Evolutionary conservation across 2,329 filamentous ascomycete species (phyloP), one percentile per base, ranked within the genome.

Genomic region (Juglanconis juglandina): DNA sequence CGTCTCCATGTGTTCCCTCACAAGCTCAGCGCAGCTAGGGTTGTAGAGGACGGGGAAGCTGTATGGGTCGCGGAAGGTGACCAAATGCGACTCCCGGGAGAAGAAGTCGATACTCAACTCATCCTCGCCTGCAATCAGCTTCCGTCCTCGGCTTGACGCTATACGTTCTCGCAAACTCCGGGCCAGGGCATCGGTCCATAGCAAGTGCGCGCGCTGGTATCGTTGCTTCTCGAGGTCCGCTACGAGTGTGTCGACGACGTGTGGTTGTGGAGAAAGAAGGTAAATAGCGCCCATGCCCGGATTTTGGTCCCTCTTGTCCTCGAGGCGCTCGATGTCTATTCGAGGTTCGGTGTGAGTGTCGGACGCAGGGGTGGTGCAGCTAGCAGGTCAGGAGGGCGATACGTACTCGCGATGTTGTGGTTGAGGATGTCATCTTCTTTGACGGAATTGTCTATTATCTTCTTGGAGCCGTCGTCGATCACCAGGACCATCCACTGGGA

Each of bases 351-450:
- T 14, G 34, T 56, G 57, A 60, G 53, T 63, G n/a, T 61, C 67
- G 60, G 52, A 64, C 48, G 60, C 57, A 39, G 34, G 57, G 42
- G 5, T 48, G 58, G 51, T 53, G 59, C 41, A 17, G 41, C 24
- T 33, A 7, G 37, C 11, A 13, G 34, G 35, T 13, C n/a, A 30
- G 46, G n/a, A 32, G 17, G 35, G 58, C 54, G 14, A 57, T 35
- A 64, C 88, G 72, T 83, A 96, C 93, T 96, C 67, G 93, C 94
- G 75, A 99, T 91, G 73, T 96, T 96, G 76, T 92, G 87, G 73
- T 96, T 96, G 77, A 99, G 88, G 67, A 99, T 96, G 70, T 97
- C 92, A 85, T 99, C 94, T 79, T 97, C 90, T 70, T 92, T 94
- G 72, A 94, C 86, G 51, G 91, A 90, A 80, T 94, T 96, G 76